phyloP scores from a whole-genome alignment of 2,329 filamentous ascomycete species.

The Canariomyces notabilis region DNA sequence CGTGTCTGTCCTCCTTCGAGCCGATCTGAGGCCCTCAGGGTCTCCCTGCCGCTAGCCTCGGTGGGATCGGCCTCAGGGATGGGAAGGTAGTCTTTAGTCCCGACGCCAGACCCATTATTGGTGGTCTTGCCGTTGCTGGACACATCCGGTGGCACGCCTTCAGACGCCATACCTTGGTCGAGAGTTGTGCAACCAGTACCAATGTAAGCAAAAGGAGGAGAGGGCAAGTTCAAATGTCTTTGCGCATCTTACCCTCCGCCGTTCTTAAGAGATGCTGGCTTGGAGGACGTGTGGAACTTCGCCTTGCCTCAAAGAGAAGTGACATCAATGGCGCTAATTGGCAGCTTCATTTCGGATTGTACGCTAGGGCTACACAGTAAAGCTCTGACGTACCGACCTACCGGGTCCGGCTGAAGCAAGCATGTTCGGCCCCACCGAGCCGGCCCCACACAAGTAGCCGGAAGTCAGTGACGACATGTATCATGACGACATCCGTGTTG shows the following conservation, averaged over 20 bases:
- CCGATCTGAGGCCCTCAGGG: slow-evolving; percentile 14
- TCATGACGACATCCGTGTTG: too few relatives aligned
- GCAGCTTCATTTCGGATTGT: too few relatives aligned
- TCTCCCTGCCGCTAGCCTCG: slow-evolving; percentile 24
- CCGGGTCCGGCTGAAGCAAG: neutral
- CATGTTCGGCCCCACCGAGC: neutral
- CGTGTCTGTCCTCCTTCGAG: slow-evolving; percentile 31
- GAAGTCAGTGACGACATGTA: slow-evolving; percentile 12
- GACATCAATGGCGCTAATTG: slow-evolving; percentile 20
- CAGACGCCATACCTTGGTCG: too few relatives aligned
- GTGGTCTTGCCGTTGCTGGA: slow-evolving; percentile 14
- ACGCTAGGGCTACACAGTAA: too few relatives aligned
- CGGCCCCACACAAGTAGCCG: slow-evolving; percentile 11
- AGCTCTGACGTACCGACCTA: too few relatives aligned
- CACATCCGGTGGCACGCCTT: neutral
- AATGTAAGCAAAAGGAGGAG: too few relatives aligned
- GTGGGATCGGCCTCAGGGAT: slow-evolving; percentile 30
- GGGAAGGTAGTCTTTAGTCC: slow-evolving; percentile 31
- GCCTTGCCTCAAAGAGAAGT: slow-evolving; percentile 2
- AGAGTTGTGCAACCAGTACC: too few relatives aligned
- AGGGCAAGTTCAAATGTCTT: too few relatives aligned
- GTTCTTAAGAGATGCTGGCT: too few relatives aligned
- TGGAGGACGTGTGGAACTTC: neutral
- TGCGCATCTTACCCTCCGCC: too few relatives aligned
- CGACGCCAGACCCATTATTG: slow-evolving; percentile 22